Percentiles rank a stretch among this genome's conserved stretches.
Conservation (phyloP, 2,329 filamentous ascomycete species). For the Pseudogymnoascus sp. region DNA sequence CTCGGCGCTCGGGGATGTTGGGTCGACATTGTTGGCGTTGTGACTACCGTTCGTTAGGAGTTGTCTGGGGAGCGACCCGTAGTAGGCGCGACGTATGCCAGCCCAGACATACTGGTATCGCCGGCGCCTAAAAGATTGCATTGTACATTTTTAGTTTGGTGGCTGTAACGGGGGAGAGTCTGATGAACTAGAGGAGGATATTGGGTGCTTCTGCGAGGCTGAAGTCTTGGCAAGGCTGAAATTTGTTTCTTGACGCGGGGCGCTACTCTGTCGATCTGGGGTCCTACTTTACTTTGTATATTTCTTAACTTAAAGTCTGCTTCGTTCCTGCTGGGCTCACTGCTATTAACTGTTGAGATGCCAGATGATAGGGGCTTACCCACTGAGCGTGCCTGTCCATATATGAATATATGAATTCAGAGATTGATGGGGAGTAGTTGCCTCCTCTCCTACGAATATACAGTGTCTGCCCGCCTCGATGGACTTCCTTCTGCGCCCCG, state of each 20-base stretch:
- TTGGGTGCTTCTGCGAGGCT: neutral
- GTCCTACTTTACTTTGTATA: neutral
- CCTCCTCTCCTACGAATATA: no score
- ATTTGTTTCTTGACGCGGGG: neutral
- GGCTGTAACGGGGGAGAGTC: neutral
- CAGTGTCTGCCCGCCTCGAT: no score
- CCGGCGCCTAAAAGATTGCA: neutral
- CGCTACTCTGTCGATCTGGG: neutral
- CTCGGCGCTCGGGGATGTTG: neutral
- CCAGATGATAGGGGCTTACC: no score
- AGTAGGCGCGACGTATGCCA: neutral
- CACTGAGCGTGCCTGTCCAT: no score
- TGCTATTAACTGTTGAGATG: no score
- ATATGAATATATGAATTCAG: no score
- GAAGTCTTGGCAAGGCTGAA: neutral
- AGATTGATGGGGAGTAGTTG: no score
- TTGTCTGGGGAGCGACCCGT: neutral
- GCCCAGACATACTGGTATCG: neutral
- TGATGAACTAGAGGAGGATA: neutral
- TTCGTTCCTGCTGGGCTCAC: no score
- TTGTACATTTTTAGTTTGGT: neutral
- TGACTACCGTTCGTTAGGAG: neutral
- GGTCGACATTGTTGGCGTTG: neutral
- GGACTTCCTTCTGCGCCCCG: no score
- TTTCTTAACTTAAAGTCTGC: no score